Evolutionary conservation across 768 basidiomycete genomes (phyloP), one percentile per base, ranked within the genome.

Genomic region (Cystofilobasidium bisporidii): DNA sequence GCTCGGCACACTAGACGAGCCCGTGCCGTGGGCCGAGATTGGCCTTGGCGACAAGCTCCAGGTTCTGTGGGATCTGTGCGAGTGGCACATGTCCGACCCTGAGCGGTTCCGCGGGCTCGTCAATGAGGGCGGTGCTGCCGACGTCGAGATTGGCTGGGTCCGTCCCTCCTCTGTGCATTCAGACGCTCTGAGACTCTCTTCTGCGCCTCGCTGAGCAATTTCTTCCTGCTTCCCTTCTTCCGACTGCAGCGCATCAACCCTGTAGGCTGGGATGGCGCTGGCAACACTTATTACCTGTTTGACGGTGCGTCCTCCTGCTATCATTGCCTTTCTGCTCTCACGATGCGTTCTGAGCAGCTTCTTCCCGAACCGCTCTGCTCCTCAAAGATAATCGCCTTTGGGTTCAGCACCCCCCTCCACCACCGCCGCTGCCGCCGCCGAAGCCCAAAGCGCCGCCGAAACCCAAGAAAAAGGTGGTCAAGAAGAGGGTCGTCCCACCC

Each of bases 81-180:
- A 92, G 77, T 92, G 90, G 90, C 88, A 89, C 72, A 90, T 91
- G 71, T 85, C 89, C 68, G 88, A 88, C 73, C 83, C 88, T 6
- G 80, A 81, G 62, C 81, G 86, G 64, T 72, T 91, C 26, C n/a
- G 68, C 81, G 88, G 67, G 81, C 80, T 53, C 28, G 67, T 63
- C 67, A 41, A 40, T 9, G 45, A 68, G 40, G 67, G 76, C 87
- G 57, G 89, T 91, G 88, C 87, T 84, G 89, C 89, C 65, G 88
- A 89, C 69, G 89, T 90, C 50, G 78, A 80, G 64, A 87, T 86
- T 30, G 78, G 82, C 38, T 92, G 90, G 90, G 90, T 88, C 65
- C 71, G 86, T 79, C 12, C 15, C 40, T n/a, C 33, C 24, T 43
- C 12, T n/a, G 32, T 15, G 36, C 33, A 6, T 60, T n/a, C n/a